These are phyloP conservation scores for Kodamaea suecica DNA, from an alignment of 1,139 yeast genomes.

Conservation along the genomic window DNA sequence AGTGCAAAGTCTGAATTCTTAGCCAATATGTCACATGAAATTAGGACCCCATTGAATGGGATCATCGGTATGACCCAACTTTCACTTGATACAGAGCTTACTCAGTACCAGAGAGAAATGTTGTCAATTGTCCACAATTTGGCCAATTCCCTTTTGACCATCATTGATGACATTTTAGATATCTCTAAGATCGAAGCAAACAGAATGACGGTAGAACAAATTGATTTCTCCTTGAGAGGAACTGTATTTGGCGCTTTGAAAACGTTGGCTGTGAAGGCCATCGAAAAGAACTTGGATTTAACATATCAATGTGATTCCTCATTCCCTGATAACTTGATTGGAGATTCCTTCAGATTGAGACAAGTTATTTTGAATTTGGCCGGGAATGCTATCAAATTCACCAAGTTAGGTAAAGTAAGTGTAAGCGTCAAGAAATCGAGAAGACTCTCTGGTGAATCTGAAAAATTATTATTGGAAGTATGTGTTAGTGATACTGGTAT, in stretches of 20 bases:
- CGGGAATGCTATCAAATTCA: constrained; percentile 85
- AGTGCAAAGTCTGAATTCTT: constrained; percentile 87
- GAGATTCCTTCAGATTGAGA: constrained; percentile 81
- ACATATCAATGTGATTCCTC: constrained; percentile 81
- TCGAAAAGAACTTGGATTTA: constrained; percentile 76
- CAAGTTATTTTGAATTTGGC: constrained; percentile 82
- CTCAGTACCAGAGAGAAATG: constrained; percentile 90
- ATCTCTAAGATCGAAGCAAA: constrained; percentile 90
- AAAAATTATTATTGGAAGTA: constrained; percentile 69
- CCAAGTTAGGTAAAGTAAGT: constrained; percentile 74
- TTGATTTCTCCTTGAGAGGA: constrained; percentile 79
- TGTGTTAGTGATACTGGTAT: constrained; percentile 89
- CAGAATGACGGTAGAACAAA: constrained; percentile 87
- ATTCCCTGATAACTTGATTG: constrained; percentile 81
- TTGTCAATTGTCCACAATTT: constrained; percentile 80
- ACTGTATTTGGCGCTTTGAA: constrained; percentile 87
- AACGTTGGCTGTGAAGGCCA: constrained; percentile 83
- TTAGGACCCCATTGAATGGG: constrained; percentile 90
- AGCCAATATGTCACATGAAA: constrained; percentile 90
- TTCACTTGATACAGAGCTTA: constrained; percentile 79
- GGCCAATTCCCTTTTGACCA: constrained; percentile 78
- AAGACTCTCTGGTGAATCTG: constrained; percentile 39
- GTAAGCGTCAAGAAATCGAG: constrained; percentile 56
- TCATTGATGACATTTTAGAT: constrained; percentile 85
- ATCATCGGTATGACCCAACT: constrained; percentile 90